Base-by-base conservation (phyloP, 768 basidiomycete species). In the Postia placenta region DNA sequence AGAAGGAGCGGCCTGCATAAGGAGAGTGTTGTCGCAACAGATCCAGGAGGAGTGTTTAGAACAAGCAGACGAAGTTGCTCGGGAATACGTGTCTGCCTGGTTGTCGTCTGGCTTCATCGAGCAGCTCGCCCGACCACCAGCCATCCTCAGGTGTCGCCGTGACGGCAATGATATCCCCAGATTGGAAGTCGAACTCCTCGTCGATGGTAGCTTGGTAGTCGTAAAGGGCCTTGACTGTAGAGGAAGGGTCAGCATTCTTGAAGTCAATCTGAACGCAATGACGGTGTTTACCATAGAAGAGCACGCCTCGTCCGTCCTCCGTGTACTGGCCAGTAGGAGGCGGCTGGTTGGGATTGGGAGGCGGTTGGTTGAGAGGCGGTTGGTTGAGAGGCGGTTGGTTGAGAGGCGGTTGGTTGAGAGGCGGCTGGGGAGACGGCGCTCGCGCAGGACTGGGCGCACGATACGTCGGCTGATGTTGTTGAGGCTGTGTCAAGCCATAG, bases 131-230 rank as follows among this genome's bases (percentile, higher is more conserved):
- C 48, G 83, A 87, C 95, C 94, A 98, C 95, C 95, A 97, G 1
- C 95, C 95, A 59, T 96, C 94, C 58, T 93, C 92, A 4, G 92
- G 92, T 5, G 92, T 95, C 19, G 83, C 77, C 0, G 90, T 94
- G 9, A 98, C 94, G 5, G 93, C 94, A 55, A 98, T 96, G 55
- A 96, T 89, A 67, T 98, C 95, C 2, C 88, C 91, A 19, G 83
- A 74, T 62, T 93, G 90, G 81, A 98, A 97, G 64, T 94, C 88
- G 65, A 98, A 97, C 69, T 97, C 95, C 61, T 94, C 92, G 1
- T 88, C 84, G 53, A 87, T 89, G 11, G 85, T 83, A 14, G 89
- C 91, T 0, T 68, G 67, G 58, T 93, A 94, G 65, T 92, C 87
- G 63, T 90, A 95, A 54, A 94, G 69, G 33, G 92, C 92, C 73